phyloP scores from a whole-genome alignment of 768 basidiomycete genomes.

The Mrakia hoshinonis region DNA sequence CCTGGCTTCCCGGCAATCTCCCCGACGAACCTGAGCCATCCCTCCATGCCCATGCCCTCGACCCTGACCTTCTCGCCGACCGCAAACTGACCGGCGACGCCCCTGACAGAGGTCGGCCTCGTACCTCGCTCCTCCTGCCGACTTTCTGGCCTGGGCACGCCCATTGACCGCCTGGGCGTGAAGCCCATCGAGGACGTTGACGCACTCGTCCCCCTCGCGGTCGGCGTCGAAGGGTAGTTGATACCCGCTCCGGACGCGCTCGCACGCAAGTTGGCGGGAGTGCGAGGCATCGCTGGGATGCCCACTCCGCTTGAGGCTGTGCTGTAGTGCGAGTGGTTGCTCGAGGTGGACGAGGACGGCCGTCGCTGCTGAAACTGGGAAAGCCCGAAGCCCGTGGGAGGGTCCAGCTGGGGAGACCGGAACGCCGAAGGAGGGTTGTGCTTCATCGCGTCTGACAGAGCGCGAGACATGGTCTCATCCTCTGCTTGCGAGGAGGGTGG shows the following conservation, averaged over 20 bases:
- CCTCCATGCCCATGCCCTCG: slow-evolving; percentile 78
- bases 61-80: slow-evolving; percentile 77
- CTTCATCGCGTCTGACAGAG: slow-evolving; percentile 14
- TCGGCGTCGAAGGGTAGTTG: background rate
- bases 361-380: background rate
- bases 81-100: slow-evolving; percentile 37
- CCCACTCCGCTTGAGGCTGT: background rate
- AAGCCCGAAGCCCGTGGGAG: background rate
- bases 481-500: background rate
- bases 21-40: slow-evolving; percentile 68
- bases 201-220: background rate
- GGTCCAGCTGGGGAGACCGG: slow-evolving; percentile 6
- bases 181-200: background rate
- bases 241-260: background rate
- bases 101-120: background rate
- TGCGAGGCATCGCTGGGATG: background rate
- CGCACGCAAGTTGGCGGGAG: background rate
- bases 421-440: slow-evolving; percentile 24
- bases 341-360: background rate
- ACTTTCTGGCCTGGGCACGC: slow-evolving; percentile 13
- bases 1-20: slow-evolving; percentile 82
- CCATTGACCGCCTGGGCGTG: background rate
- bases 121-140: slow-evolving; percentile 12
- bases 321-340: slow-evolving; percentile 8
- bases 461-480: slow-evolving; percentile 9